Conservation (phyloP, 345 rosid genomes). For the Aquilaria malaccensis region DNA sequence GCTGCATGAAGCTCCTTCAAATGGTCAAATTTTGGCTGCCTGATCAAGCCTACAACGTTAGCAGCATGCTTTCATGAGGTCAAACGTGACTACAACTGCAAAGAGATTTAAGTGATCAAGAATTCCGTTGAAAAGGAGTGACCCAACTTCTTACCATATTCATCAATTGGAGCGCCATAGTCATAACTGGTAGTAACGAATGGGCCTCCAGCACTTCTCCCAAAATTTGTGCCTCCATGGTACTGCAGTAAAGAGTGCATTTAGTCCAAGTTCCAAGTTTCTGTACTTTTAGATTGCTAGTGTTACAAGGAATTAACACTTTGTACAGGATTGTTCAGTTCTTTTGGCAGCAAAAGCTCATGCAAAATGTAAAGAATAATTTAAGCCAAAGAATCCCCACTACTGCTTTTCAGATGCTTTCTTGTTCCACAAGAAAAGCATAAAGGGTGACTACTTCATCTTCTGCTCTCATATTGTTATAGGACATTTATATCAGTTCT, state of each 20-base stretch:
- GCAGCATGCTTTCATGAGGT: background rate
- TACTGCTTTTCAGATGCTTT: constrained; percentile 1
- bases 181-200: constrained; percentile 65
- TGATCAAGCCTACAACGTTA: constrained; percentile 47
- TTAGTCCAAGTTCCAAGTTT: background rate
- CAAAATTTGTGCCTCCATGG: constrained; percentile 77
- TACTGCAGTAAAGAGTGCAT: constrained; percentile 29
- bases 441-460: constrained; percentile 3
- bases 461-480: background rate
- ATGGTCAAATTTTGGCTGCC: constrained; percentile 82
- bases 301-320: background rate
- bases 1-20: constrained; percentile 64
- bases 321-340: background rate
- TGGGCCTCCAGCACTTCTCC: constrained; percentile 69
- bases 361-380: no score
- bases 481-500: background rate
- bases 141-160: constrained; percentile 40
- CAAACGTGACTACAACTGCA: background rate
- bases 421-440: constrained; percentile 14
- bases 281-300: background rate
- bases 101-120: background rate
- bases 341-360: constrained; percentile 14
- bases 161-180: constrained; percentile 72
- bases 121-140: background rate
- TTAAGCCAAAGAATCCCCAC: no score